phyloP scores from a whole-genome alignment of 306 rosid species.

The Medicago arabica region DNA sequence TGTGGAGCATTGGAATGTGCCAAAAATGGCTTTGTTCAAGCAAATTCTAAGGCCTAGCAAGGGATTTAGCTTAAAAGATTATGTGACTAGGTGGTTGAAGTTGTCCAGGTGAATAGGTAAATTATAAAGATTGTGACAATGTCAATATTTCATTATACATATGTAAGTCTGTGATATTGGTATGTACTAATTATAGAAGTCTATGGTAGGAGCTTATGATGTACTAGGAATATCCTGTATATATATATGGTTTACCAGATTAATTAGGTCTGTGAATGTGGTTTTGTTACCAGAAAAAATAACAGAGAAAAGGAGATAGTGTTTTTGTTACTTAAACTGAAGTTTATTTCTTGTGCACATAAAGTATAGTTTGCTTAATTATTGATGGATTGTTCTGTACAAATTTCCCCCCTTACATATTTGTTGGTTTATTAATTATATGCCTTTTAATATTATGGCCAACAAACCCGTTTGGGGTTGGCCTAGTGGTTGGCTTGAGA shows the following conservation, averaged over 20 bases:
- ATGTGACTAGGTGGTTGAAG: slow-evolving; percentile 49
- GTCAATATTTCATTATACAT: slow-evolving; percentile 10
- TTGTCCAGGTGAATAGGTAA: slow-evolving; percentile 39
- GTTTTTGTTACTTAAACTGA: background rate
- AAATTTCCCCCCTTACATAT: background rate
- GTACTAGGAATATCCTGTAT: slow-evolving; percentile 12
- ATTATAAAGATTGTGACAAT: slow-evolving; percentile 15
- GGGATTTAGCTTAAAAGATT: slow-evolving; percentile 61
- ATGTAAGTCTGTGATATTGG: background rate
- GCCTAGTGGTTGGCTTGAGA: too few relatives aligned
- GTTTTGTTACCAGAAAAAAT: background rate
- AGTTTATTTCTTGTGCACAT: too few relatives aligned
- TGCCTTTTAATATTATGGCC: too few relatives aligned
- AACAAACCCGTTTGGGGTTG: too few relatives aligned
- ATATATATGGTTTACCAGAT: slow-evolving; percentile 23
- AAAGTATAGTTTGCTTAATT: background rate
- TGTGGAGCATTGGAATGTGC: slow-evolving; percentile 96
- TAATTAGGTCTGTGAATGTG: background rate
- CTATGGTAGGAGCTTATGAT: slow-evolving; percentile 2
- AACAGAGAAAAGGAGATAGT: background rate
- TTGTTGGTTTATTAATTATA: too few relatives aligned
- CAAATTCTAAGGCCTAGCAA: slow-evolving; percentile 82
- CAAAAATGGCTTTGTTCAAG: slow-evolving; percentile 81
- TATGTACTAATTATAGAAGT: slow-evolving; percentile 20
- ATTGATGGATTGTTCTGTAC: background rate